A percentile compares a stretch with the other conserved stretches of the same genome.
phyloP scores from a whole-genome alignment of 768 basidiomycete species.

The Mycena sanguinolenta region DNA sequence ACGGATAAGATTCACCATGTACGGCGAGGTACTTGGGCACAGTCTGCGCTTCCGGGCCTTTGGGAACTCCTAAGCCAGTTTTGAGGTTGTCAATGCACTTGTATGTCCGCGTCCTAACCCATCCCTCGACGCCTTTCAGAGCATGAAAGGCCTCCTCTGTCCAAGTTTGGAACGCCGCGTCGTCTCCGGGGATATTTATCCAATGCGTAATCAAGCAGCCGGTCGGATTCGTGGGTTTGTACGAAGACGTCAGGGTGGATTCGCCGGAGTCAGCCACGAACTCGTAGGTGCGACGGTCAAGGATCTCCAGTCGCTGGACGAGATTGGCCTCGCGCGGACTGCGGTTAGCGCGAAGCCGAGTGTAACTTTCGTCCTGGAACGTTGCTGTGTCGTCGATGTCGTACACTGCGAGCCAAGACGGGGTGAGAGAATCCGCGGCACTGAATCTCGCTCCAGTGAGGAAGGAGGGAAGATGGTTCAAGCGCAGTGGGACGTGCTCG shows the following conservation, averaged over 20 bases:
- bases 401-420: conserved; percentile 65
- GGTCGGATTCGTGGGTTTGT: conserved; percentile 48
- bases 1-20: conserved; percentile 53
- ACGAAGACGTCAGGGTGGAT: conserved; percentile 47
- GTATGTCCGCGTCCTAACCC: conserved; percentile 56
- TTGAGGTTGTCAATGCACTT: conserved; percentile 57
- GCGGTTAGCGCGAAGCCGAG: conserved; percentile 57
- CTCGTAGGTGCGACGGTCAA: conserved; percentile 59
- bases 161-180: conserved; percentile 42
- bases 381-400: conserved; percentile 58
- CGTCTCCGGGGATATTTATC: conserved; percentile 35
- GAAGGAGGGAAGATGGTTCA: conserved; percentile 60
- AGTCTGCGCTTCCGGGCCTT: conserved; percentile 47
- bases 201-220: conserved; percentile 50
- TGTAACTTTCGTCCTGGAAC: conserved; percentile 59
- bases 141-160: conserved; percentile 34
- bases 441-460: conserved; percentile 62
- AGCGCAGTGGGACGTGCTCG: conserved; percentile 66
- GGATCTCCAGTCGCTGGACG: conserved; percentile 55
- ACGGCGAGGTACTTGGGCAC: conserved; percentile 55
- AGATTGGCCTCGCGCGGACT: conserved; percentile 59
- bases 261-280: conserved; percentile 51
- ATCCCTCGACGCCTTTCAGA: conserved; percentile 46
- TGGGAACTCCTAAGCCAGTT: conserved; percentile 45
- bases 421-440: conserved; percentile 50